These are phyloP conservation scores for Xylariaceae sp. DNA, from an alignment of 2,329 filamentous ascomycete species.

Conservation along the genomic window DNA sequence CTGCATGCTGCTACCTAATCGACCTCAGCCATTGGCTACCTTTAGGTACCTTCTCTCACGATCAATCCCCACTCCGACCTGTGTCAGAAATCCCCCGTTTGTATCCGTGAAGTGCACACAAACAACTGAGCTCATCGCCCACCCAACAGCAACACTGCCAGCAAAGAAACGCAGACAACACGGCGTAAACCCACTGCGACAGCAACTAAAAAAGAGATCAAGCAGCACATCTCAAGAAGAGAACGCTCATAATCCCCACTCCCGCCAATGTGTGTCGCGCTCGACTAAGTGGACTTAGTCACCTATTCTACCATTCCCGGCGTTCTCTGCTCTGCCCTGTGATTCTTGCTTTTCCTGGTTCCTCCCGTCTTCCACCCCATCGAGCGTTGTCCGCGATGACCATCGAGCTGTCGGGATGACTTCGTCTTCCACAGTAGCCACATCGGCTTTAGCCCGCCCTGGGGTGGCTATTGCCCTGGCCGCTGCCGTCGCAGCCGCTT, in stretches of 20 bases:
- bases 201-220: background rate
- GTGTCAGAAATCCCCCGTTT: no score
- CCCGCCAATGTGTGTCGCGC: background rate
- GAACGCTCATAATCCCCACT: no score
- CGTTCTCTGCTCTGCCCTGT: background rate
- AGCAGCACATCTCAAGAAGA: background rate
- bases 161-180: no score
- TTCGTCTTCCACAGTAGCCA: slow-evolving; percentile 42
- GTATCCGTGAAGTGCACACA: no score
- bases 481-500: slow-evolving; percentile 52
- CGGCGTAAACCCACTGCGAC: background rate
- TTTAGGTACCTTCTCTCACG: no score
- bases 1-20: no score
- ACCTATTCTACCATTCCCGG: background rate
- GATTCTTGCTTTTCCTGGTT: background rate
- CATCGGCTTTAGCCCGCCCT: slow-evolving; percentile 51
- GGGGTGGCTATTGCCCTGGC: slow-evolving; percentile 51
- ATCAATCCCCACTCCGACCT: no score
- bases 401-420: slow-evolving; percentile 38
- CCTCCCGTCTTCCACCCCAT: background rate
- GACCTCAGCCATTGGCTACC: no score
- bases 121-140: no score
- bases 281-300: background rate
- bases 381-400: slow-evolving; percentile 26
- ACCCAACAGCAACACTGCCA: no score